phyloP scores from a whole-genome alignment of 352 stramenopile genomes.

The Globisporangium perplexum region DNA sequence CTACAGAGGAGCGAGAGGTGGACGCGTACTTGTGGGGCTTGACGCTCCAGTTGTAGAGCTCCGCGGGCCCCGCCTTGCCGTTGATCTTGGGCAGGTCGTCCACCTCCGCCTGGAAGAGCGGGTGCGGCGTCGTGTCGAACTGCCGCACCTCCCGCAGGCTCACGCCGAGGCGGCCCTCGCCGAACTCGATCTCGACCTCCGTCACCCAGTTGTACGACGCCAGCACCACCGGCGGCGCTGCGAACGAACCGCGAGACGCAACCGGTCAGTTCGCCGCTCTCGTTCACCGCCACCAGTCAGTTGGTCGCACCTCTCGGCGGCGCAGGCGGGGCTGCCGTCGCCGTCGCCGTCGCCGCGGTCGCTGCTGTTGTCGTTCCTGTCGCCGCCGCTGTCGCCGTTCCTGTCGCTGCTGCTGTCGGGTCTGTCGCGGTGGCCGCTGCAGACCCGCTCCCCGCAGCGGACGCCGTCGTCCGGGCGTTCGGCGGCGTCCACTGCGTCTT shows the following conservation, averaged over 20 bases:
- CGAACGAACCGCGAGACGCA: background rate
- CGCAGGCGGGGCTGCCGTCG: background rate
- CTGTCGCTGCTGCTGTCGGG: background rate
- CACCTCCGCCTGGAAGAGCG: slow-evolving; percentile 86
- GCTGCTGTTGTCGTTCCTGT: background rate
- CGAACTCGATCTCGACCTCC: slow-evolving; percentile 85
- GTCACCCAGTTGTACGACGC: slow-evolving; percentile 75
- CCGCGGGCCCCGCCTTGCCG: slow-evolving; percentile 72
- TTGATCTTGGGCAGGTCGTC: slow-evolving; percentile 86
- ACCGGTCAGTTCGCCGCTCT: background rate
- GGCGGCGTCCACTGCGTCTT: slow-evolving; percentile 83
- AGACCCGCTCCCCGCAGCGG: background rate
- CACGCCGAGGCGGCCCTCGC: slow-evolving; percentile 72
- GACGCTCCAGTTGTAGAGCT: slow-evolving; percentile 89
- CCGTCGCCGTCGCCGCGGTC: too few relatives aligned
- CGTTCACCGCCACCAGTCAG: background rate
- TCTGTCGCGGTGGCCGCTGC: too few relatives aligned
- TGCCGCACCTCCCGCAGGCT: slow-evolving; percentile 74
- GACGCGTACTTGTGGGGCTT: slow-evolving; percentile 56
- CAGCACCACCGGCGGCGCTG: slow-evolving; percentile 15
- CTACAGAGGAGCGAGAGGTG: background rate
- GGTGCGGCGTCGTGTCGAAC: slow-evolving; percentile 70
- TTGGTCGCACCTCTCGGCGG: background rate
- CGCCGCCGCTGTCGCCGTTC: too few relatives aligned
- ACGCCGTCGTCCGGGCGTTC: slow-evolving; percentile 9